These are phyloP conservation scores for Silene noctiflora DNA, from an alignment of 179 eudicot species.

Conservation along the genomic window DNA sequence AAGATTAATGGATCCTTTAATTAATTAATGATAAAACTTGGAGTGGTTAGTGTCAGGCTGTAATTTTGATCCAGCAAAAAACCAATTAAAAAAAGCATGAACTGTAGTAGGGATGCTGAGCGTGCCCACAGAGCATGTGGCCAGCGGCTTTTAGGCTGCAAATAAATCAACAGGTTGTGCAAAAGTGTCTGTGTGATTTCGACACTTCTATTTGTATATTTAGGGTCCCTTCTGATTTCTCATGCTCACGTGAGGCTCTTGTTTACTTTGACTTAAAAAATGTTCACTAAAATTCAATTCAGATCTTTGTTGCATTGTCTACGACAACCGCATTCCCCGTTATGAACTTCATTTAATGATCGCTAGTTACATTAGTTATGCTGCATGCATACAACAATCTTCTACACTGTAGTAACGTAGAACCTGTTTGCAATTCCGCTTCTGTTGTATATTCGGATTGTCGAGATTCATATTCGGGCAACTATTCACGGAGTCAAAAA, in stretches of 20 bases:
- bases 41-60: slow-evolving; percentile 7
- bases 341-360: no score
- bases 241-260: slow-evolving; percentile 22
- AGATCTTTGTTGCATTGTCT: no score
- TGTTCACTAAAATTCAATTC: no score
- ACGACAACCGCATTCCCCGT: no score
- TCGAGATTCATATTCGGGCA: no score
- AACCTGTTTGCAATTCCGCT: background rate
- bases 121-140: slow-evolving; percentile 20
- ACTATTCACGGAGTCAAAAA: no score
- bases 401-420: no score
- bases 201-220: slow-evolving; percentile 20
- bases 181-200: background rate
- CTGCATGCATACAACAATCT: no score
- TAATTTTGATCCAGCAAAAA: background rate
- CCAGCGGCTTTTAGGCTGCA: slow-evolving; percentile 2
- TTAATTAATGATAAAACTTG: background rate
- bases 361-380: no score
- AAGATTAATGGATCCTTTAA: background rate
- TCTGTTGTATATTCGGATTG: background rate
- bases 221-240: background rate
- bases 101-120: background rate
- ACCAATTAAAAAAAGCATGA: background rate
- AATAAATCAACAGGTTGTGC: background rate
- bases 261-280: background rate